Conservation (phyloP, 2,329 filamentous ascomycete species). For the Calonectria henricotiae region DNA sequence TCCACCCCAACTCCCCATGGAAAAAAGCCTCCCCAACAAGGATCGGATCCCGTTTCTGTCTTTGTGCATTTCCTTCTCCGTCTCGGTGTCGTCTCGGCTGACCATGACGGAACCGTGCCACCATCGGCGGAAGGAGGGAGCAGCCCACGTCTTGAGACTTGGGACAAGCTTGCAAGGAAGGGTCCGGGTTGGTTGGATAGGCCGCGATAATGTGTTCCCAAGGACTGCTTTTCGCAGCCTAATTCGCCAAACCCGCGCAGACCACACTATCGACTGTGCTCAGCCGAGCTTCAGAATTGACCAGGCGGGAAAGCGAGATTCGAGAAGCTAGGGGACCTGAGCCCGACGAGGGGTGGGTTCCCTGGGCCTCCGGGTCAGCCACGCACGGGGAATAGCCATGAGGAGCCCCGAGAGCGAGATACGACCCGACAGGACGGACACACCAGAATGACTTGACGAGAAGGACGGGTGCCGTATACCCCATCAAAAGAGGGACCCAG, state of each 20-base stretch:
- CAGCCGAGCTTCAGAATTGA: slow-evolving; percentile 1
- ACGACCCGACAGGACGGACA: slow-evolving; percentile 41
- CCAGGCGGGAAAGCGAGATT: slow-evolving; percentile 17
- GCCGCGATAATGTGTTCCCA: slow-evolving; percentile 4
- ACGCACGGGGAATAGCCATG: slow-evolving; percentile 45
- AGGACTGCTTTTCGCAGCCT: slow-evolving; percentile 25
- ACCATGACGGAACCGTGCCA: slow-evolving; percentile 47
- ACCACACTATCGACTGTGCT: slow-evolving; percentile 22
- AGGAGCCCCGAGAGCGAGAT: slow-evolving; percentile 48
- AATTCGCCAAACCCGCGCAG: slow-evolving; percentile 35
- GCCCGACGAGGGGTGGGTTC: slow-evolving; percentile 7
- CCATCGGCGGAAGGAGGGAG: slow-evolving; percentile 30
- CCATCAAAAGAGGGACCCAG: slow-evolving; percentile 12
- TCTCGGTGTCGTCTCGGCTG: slow-evolving; percentile 45
- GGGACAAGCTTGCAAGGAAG: slow-evolving; percentile 21
- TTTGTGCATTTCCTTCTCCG: slow-evolving; percentile 36
- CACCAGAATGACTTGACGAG: slow-evolving; percentile 19
- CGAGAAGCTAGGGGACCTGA: slow-evolving; percentile 21
- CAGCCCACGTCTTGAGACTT: slow-evolving; percentile 39
- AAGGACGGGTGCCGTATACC: slow-evolving; percentile 1
- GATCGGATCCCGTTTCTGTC: slow-evolving; percentile 37
- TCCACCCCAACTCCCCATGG: slow-evolving; percentile 21
- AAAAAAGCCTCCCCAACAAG: slow-evolving; percentile 27
- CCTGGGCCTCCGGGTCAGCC: slow-evolving; percentile 24
- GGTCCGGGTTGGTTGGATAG: slow-evolving; percentile 19